phyloP scores from a whole-genome alignment of 257 asterid genomes.

The Rubia yunnanensis region DNA sequence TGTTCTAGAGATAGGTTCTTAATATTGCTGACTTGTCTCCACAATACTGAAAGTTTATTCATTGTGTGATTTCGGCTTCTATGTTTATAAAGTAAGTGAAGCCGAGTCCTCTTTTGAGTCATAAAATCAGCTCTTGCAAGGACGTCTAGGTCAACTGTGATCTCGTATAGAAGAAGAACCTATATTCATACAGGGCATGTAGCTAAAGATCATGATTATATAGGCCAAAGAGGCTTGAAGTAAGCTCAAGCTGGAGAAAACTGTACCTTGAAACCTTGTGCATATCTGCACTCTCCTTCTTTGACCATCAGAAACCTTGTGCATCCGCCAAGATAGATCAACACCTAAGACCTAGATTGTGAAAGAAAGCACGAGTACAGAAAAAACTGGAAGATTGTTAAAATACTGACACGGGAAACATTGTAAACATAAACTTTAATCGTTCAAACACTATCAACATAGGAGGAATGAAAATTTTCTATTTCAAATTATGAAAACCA shows the following conservation, averaged over 20 bases:
- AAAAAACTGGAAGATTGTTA: not conserved
- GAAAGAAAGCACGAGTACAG: conserved; percentile 3
- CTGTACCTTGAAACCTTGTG: conserved; percentile 87
- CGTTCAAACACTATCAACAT: not conserved
- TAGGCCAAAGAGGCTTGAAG: not conserved
- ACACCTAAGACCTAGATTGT: conserved; percentile 62
- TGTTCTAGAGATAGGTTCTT: no score
- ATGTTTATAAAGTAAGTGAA: no score
- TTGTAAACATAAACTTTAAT: not conserved
- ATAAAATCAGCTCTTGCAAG: conserved; percentile 92
- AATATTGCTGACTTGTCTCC: no score
- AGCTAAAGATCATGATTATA: not conserved
- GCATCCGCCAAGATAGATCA: conserved; percentile 93
- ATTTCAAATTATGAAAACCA: not conserved
- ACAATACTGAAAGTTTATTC: no score
- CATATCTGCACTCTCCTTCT: conserved; percentile 93
- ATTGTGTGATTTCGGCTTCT: no score
- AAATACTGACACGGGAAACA: not conserved
- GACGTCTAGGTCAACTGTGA: conserved; percentile 94
- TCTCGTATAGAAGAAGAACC: conserved; percentile 96
- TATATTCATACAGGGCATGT: conserved; percentile 18
- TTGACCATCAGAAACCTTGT: conserved; percentile 93
- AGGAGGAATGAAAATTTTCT: not conserved
- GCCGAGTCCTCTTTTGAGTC: no score
- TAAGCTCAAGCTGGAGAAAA: not conserved